Evolutionary conservation across 2,329 filamentous ascomycete genomes (phyloP), one percentile per base, ranked within the genome.

Genomic region (Leptographium procerum): DNA sequence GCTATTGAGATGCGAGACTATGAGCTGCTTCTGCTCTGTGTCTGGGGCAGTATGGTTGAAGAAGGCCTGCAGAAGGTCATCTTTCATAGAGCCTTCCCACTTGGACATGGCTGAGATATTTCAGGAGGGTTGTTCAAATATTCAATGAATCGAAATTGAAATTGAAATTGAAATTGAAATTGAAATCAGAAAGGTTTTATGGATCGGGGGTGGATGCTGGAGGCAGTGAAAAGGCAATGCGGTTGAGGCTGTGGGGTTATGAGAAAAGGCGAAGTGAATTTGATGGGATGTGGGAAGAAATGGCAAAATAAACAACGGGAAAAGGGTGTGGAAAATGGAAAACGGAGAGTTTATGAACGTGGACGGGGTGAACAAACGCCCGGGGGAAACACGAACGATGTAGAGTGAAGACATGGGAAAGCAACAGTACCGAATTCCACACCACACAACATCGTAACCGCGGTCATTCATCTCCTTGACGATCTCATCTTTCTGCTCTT

Each of bases 401-500:
- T 19, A 55, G 14, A 53, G 8, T 24, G 8, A 52, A 16, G 40
- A n/a, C 4, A 40, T 36, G 24, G 7, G 13, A 52, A 63, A 65
- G 9, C 19, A 26, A 52, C 29, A 47, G 40, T 71, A 71, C 71
- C 71, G 66, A 7, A 73, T 69, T 24, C 62, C 69, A 48, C 72
- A 72, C 71, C 70, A 72, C 31, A 59, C 61, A n/a, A 67, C 62
- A 14, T 66, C 61, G 47, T 66, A 63, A 13, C 67, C 66, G 1
- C 62, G 64, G 0, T 19, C n/a, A 0, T 60, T 43, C 65, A 69
- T 66, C 55, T 65, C 55, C 1, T 22, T 11, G 13, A 65, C 64
- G 13, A 68, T 61, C 9, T 59, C 54, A 0, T 58, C 62, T 57
- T 69, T 68, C 47, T 69, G 64, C 16, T 64, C 65, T 13, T 58